Conservation (phyloP, 352 stramenopile species). For the Globisporangium megalacanthum region DNA sequence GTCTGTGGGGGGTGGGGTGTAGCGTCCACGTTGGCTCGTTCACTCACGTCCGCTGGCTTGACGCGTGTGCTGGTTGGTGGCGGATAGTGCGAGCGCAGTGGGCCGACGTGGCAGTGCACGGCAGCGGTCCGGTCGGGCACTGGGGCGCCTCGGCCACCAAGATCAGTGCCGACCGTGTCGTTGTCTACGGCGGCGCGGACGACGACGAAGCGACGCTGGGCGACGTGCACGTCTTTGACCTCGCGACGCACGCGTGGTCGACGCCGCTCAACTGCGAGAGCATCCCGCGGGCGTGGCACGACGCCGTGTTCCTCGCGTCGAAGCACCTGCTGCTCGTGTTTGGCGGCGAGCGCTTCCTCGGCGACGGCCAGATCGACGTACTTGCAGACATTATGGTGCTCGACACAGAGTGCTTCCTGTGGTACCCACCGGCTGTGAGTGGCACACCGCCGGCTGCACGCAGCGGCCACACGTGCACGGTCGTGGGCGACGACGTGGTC, state of each 20-base stretch:
- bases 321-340: slow-evolving; percentile 91
- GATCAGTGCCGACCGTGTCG: slow-evolving; percentile 80
- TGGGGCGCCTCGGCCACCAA: slow-evolving; percentile 90
- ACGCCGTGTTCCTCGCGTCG: slow-evolving; percentile 80
- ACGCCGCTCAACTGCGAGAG: slow-evolving; percentile 88
- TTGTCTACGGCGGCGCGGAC: slow-evolving; percentile 91
- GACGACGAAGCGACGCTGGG: slow-evolving; percentile 79
- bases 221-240: slow-evolving; percentile 85
- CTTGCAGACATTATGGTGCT: slow-evolving; percentile 88
- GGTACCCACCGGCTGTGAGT: slow-evolving; percentile 88
- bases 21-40: not conserved
- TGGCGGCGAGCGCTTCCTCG: slow-evolving; percentile 80
- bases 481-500: slow-evolving; percentile 67
- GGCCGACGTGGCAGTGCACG: slow-evolving; percentile 35
- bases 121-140: slow-evolving; percentile 35
- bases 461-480: slow-evolving; percentile 73
- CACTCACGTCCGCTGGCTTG: not conserved
- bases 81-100: slow-evolving; percentile 26
- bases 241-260: slow-evolving; percentile 67
- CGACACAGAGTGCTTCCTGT: slow-evolving; percentile 92
- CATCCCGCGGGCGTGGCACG: slow-evolving; percentile 87
- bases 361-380: slow-evolving; percentile 58
- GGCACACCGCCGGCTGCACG: slow-evolving; percentile 53
- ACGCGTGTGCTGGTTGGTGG: slow-evolving; percentile 5
- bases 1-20: not conserved